Evolutionary conservation across 2,329 filamentous ascomycete species (phyloP).

Genomic region (Colletotrichum sojae): DNA sequence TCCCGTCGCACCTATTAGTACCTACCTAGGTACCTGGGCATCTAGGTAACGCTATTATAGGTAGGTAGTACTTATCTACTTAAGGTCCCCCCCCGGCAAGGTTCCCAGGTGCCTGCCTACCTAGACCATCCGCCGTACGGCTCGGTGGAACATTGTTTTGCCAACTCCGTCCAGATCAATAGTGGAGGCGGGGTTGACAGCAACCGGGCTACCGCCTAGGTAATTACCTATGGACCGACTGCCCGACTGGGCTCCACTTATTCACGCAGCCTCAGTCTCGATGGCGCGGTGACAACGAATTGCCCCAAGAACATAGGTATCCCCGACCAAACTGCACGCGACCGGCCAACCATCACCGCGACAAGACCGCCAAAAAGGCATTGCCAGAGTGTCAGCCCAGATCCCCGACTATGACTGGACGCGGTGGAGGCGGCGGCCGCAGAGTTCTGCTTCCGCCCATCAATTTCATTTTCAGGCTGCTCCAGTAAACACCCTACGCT

Average conservation of each 20-base stretch:
- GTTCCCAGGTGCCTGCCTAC: too few relatives aligned
- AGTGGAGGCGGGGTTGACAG: not conserved
- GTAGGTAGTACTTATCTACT: too few relatives aligned
- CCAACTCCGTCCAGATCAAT: slow-evolving; percentile 24
- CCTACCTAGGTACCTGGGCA: not conserved
- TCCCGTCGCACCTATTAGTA: not conserved
- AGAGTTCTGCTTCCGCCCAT: slow-evolving; percentile 73
- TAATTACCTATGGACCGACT: not conserved
- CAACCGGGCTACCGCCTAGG: not conserved
- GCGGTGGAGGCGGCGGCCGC: slow-evolving; percentile 71
- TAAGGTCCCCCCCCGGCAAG: too few relatives aligned
- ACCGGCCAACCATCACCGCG: not conserved
- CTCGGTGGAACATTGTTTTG: slow-evolving; percentile 31
- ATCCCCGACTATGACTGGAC: slow-evolving; percentile 66
- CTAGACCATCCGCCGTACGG: too few relatives aligned
- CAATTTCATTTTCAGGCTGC: slow-evolving; percentile 78
- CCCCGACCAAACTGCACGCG: too few relatives aligned
- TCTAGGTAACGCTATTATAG: too few relatives aligned
- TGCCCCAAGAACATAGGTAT: slow-evolving; percentile 7
- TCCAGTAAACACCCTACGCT: slow-evolving; percentile 64
- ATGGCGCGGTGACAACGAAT: slow-evolving; percentile 7
- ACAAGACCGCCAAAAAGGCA: not conserved
- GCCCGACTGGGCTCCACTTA: not conserved
- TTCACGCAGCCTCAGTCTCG: slow-evolving; percentile 25
- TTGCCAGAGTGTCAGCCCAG: not conserved